Evolutionary conservation across 2,329 filamentous ascomycete genomes (phyloP).

Genomic region (Colletotrichum magnum): DNA sequence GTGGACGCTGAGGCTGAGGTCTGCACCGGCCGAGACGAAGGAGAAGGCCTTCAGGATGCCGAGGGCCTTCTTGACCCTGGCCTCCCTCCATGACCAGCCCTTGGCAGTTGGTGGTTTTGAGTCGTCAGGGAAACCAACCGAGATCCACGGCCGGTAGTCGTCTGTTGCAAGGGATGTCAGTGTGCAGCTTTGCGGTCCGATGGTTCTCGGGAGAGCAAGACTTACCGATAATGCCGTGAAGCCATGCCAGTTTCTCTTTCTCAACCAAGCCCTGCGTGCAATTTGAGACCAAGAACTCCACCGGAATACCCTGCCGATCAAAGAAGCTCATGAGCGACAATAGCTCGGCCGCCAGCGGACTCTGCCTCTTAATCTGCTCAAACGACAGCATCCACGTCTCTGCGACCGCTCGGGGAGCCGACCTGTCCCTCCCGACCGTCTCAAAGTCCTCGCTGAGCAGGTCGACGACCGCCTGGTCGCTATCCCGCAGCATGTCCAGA

Average conservation of each 20-base stretch:
- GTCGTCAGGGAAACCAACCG: neutral
- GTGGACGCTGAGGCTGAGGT: constrained; percentile 47
- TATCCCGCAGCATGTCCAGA: constrained; percentile 44
- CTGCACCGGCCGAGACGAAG: neutral
- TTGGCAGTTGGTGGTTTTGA: neutral
- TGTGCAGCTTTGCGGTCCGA: too few species aligned
- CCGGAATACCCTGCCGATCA: constrained; percentile 57
- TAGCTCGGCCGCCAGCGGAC: constrained; percentile 54
- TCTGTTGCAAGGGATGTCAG: too few species aligned
- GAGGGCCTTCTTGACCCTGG: constrained; percentile 8
- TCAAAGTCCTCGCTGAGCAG: constrained; percentile 50
- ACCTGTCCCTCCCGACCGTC: constrained; percentile 46
- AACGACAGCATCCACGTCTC: constrained; percentile 48
- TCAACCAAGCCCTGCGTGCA: neutral
- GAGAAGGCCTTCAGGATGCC: constrained; percentile 17
- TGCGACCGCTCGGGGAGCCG: constrained; percentile 45
- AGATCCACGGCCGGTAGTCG: neutral
- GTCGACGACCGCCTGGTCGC: constrained; percentile 41
- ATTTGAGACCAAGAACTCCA: constrained; percentile 46
- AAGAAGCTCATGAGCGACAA: constrained; percentile 63
- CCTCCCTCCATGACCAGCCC: neutral
- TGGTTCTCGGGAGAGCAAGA: too few species aligned
- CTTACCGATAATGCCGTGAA: neutral
- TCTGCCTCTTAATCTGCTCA: constrained; percentile 49
- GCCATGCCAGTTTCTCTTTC: constrained; percentile 10